Base-by-base conservation (phyloP, 2,329 filamentous ascomycete genomes). In the Bipolaris cookei region DNA sequence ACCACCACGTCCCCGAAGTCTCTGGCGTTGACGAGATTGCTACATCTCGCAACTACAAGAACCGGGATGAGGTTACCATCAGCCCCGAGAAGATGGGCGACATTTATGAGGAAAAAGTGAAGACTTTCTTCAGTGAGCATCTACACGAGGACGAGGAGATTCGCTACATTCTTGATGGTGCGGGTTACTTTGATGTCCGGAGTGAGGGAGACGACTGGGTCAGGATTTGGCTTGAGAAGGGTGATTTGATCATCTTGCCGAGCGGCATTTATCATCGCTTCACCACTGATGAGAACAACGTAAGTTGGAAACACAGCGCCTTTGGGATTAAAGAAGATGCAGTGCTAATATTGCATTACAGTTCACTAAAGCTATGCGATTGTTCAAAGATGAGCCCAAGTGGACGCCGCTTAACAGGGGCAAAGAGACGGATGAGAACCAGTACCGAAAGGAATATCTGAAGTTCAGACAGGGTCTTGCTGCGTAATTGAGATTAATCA, bases 61-160 rank as follows among this genome's bases (percentile, higher is more conserved):
- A 98, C 82, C 90, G 94, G 55, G 95, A 99, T 80, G 88, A 96
- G 79, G 90, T 98, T 76, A 90, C 86, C 58, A 91, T 99, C 20
- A 96, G 91, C 6, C 94, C 93, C 0, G 82, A 88, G 62, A 89
- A 87, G 63, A 92, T 98, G 89, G 92, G 92, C 54, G 90, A 86
- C 37, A 79, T 87, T 42, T 99, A 98, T 80, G 94, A 99, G 79
- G 86, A 90, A 62, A 98, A 98, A 78, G 92, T 99, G 62, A 93
- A 92, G 81, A 86, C 79, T 65, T 99, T 99, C 82, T 99, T 98
- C 81, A 77, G 90, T 69, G 95, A 99, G 83, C 95, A 99, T 77
- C 78, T 99, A 69, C 95, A 99, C 75, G 95, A 99, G 81, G 95
- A 99, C 68, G 95, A 99, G 80, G 95, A 99, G 83, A 99, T 99